These are phyloP conservation scores for Pseudonitzschia delicatissima DNA, from an alignment of 108 stramenopile species.

Conservation along the genomic window DNA sequence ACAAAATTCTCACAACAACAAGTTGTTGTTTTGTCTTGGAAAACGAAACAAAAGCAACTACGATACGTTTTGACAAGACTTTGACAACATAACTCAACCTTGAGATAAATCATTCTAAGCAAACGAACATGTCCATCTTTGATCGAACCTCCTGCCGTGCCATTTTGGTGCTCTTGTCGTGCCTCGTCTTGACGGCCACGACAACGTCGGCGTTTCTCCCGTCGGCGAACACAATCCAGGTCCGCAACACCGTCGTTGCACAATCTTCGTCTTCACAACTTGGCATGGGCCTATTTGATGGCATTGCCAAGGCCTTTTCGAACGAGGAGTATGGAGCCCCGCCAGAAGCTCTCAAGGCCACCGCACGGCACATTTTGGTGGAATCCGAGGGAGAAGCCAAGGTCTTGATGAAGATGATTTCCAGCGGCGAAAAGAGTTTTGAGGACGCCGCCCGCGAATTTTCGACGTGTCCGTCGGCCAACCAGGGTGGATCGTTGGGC, in stretches of 20 bases:
- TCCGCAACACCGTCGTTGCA: not conserved
- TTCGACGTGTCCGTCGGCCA: slow-evolving; percentile 67
- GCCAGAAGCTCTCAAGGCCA: slow-evolving; percentile 70
- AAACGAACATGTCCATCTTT: not conserved
- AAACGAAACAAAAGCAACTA: not conserved
- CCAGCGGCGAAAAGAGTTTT: slow-evolving; percentile 44
- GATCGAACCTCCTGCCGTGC: not conserved
- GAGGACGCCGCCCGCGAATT: slow-evolving; percentile 46
- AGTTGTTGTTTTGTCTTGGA: not conserved
- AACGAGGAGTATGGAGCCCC: slow-evolving; percentile 67
- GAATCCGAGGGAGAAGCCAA: slow-evolving; percentile 50
- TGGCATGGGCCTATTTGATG: slow-evolving; percentile 61
- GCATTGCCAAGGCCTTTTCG: slow-evolving; percentile 49
- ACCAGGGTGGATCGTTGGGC: slow-evolving; percentile 65
- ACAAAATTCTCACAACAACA: too few relatives aligned
- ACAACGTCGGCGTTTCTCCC: not conserved
- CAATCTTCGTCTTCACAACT: slow-evolving; percentile 1
- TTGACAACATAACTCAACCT: not conserved
- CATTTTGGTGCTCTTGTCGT: not conserved
- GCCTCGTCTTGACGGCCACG: not conserved
- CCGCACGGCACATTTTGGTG: slow-evolving; percentile 77
- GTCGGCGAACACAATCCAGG: not conserved
- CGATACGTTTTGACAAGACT: too few relatives aligned
- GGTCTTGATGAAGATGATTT: slow-evolving; percentile 45
- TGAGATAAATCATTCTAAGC: not conserved